These are phyloP conservation scores for Coniella lustricola DNA, from an alignment of 2,329 filamentous ascomycete genomes.

Conservation along the genomic window DNA sequence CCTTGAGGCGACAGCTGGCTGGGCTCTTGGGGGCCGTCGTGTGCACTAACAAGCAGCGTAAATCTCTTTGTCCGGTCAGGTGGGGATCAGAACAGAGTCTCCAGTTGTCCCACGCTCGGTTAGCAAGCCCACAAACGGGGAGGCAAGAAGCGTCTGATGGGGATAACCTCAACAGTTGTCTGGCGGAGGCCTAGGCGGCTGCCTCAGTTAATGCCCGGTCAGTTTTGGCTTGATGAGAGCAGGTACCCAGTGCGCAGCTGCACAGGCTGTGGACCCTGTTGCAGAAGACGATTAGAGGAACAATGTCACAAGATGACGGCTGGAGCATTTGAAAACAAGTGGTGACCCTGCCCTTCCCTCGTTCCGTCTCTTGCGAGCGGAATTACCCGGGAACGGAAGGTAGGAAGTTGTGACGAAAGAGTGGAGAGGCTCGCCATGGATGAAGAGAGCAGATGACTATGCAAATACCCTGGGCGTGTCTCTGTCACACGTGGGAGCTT, in stretches of 20 bases:
- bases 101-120: background rate
- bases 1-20: no score
- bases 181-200: no score
- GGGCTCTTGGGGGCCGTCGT: background rate
- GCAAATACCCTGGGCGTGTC: no score
- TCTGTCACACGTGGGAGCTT: no score
- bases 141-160: no score
- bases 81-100: background rate
- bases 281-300: constrained; percentile 8
- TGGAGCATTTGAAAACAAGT: background rate
- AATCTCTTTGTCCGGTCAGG: constrained; percentile 1
- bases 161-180: no score
- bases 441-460: no score
- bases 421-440: no score
- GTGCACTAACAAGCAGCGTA: background rate
- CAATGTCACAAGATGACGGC: background rate
- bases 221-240: no score
- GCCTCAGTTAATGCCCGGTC: no score
- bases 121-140: constrained; percentile 1
- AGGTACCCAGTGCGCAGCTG: background rate
- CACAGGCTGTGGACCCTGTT: constrained; percentile 8
- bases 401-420: no score
- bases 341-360: background rate
- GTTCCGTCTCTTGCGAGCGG: background rate
- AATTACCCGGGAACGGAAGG: no score